Evolutionary conservation across 345 rosid species (phyloP).

Genomic region (Ceriops decandra): DNA sequence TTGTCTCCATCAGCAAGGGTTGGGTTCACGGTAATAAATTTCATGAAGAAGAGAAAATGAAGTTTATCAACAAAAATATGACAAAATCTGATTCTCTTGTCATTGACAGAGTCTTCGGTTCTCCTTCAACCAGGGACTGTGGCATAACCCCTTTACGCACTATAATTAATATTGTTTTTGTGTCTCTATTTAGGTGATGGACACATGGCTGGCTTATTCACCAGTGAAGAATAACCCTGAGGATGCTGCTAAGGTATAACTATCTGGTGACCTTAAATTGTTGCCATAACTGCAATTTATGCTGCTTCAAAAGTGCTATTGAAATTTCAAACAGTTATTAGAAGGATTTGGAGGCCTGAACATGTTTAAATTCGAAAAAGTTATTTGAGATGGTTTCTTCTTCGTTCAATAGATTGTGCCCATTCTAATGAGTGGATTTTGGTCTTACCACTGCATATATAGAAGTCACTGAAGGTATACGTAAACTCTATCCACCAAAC

Average conservation of each 20-base stretch:
- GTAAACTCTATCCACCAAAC: too few species aligned
- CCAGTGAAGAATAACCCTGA: constrained; percentile 93
- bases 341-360: too few species aligned
- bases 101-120: not conserved
- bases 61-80: not conserved
- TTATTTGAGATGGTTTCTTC: too few species aligned
- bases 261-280: not conserved
- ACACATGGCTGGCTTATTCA: constrained; percentile 87
- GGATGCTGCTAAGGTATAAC: constrained; percentile 84
- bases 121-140: too few species aligned
- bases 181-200: constrained; percentile 53
- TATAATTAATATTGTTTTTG: not conserved
- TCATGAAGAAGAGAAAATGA: not conserved
- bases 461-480: too few species aligned
- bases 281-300: not conserved
- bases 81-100: not conserved
- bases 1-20: constrained; percentile 78
- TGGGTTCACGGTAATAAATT: constrained; percentile 75
- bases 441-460: too few species aligned
- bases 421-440: too few species aligned
- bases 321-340: not conserved
- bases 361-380: too few species aligned
- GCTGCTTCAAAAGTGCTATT: not conserved
- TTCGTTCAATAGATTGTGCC: too few species aligned
- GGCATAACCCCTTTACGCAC: not conserved